Evolutionary conservation across 2,329 filamentous ascomycete genomes (phyloP), one percentile per base, ranked within the genome.

Genomic region (Rhexocercosporidium sp.): DNA sequence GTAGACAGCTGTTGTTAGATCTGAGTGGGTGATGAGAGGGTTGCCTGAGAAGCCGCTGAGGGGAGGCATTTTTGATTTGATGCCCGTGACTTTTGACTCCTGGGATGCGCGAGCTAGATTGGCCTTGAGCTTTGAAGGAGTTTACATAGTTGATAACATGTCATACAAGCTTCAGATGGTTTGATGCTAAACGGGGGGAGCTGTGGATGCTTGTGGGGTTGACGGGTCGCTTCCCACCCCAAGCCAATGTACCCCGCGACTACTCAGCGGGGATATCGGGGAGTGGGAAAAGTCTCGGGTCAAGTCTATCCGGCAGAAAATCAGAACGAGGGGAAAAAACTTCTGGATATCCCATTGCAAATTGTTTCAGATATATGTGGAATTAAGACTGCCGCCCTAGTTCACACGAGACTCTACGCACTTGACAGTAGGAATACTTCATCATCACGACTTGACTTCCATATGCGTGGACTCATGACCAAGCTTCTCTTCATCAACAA

Each of bases 1-100:
- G 3, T 75, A 63, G 0, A 77, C 74, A 0, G 79, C 82, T 3
- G 64, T 68, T 11, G 80, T 68, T 3, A 82, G 66, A 62, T 83
- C 81, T 0, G 67, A 61, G 7, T 79, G 78, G 1, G 75, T 80
- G 5, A 65, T 67, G 29, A 70, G 59, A 3, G 66, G 68, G 56
- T 69, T 70, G 49, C 66, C 68, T 54, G 68, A 66, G 34, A 70
- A 70, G 14, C 66, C 68, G 29, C 56, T 7, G 12, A 74, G 69
- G 25, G 71, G 63, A 53, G 64, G 65, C 72, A 73, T 74, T n/a
- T 39, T 39, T 39, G 34, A 39, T 14, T 27, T 68, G 31, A 47
- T n/a, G 18, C 25, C 18, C 27, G 25, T 27, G 46, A 27, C 3
- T 49, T 7, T 27, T 25, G 22, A 14, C 8, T 6, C 2, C 12